A percentile compares a stretch with the other conserved stretches of the same genome.
phyloP scores from a whole-genome alignment of 1,284 basidiomycete genomes.

The Rhodotorula mucilaginosa region DNA sequence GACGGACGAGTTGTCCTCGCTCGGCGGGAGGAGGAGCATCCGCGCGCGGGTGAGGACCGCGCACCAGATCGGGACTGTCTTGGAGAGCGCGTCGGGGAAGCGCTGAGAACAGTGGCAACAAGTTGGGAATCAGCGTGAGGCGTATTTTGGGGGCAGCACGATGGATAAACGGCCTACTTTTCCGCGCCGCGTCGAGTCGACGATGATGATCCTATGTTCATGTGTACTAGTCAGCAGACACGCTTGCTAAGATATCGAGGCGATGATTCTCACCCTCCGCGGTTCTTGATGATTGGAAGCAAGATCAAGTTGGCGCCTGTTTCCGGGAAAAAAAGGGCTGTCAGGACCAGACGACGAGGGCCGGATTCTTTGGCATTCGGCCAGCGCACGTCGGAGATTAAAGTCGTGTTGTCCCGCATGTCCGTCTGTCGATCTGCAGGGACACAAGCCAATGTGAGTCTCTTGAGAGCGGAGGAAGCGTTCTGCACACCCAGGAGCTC shows the following conservation, averaged over 20 bases:
- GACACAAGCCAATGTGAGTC: no score
- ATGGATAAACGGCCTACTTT: conserved; percentile 54
- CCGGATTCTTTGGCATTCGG: neutral
- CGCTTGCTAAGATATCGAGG: neutral
- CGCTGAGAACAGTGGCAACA: conserved; percentile 51
- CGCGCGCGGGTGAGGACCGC: conserved; percentile 77
- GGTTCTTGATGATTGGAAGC: conserved; percentile 59
- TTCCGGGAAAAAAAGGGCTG: conserved; percentile 37
- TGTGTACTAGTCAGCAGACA: neutral
- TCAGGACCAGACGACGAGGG: neutral
- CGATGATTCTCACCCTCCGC: conserved; percentile 59
- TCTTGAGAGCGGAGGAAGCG: no score
- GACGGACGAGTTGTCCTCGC: conserved; percentile 46
- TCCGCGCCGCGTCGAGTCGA: conserved; percentile 89
- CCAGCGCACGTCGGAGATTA: conserved; percentile 61
- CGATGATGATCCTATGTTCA: conserved; percentile 67
- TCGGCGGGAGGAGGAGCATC: conserved; percentile 45
- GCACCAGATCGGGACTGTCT: conserved; percentile 96
- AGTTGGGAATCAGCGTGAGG: neutral
- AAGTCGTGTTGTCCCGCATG: conserved; percentile 85
- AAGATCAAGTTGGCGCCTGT: conserved; percentile 76
- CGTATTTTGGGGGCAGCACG: neutral
- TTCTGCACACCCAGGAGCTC: neutral
- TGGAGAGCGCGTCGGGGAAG: conserved; percentile 89
- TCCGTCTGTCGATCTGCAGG: conserved; percentile 69